Evolutionary conservation across 306 rosid species (phyloP).

Genomic region (Fragaria iinumae): DNA sequence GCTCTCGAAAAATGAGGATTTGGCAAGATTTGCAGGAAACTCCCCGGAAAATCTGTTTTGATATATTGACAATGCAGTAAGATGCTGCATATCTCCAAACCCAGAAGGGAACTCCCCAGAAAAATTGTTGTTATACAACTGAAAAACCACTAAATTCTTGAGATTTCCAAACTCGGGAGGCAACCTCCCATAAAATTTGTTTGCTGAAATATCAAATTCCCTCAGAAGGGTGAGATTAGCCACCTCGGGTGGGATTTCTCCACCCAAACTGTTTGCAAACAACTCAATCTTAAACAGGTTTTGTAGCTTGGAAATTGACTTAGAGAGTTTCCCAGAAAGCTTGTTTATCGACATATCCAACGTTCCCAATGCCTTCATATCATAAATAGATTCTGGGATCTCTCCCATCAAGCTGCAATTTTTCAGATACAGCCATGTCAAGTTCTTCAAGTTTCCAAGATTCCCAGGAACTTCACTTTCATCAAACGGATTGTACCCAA

Average conservation of each 20-base stretch:
- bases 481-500: conserved; percentile 55
- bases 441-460: conserved; percentile 62
- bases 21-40: conserved; percentile 64
- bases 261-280: conserved; percentile 58
- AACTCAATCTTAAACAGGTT: conserved; percentile 74
- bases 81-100: conserved; percentile 78
- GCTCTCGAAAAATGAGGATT: conserved; percentile 59
- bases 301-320: conserved; percentile 62
- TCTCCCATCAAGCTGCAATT: conserved; percentile 67
- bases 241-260: conserved; percentile 68
- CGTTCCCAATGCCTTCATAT: conserved; percentile 58
- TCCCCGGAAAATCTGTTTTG: conserved; percentile 67
- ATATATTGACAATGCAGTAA: conserved; percentile 63
- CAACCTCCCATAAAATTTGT: conserved; percentile 58
- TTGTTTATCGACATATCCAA: conserved; percentile 76
- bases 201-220: conserved; percentile 75
- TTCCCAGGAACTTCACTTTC: conserved; percentile 55
- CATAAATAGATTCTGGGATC: conserved; percentile 73
- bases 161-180: conserved; percentile 64
- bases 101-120: conserved; percentile 81
- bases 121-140: conserved; percentile 63
- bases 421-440: conserved; percentile 74
- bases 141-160: conserved; percentile 74
- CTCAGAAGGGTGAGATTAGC: conserved; percentile 61
- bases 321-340: conserved; percentile 66